A percentile compares a stretch with the other conserved stretches of the same genome.
Conservation (phyloP, 2,329 filamentous ascomycete genomes). For the Lanzia echinophila region DNA sequence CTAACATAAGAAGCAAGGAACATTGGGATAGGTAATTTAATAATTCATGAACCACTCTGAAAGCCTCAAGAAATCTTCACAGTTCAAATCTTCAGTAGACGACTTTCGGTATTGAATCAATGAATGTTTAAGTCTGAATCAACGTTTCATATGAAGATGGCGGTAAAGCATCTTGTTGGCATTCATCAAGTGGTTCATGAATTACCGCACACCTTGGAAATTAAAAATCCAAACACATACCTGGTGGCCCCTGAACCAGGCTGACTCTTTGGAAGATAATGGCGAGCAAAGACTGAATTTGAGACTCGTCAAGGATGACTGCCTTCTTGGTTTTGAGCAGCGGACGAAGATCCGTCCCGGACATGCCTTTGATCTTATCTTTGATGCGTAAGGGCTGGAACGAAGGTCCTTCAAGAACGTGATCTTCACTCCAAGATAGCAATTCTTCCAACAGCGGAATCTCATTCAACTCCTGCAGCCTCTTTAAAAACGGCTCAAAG, state of each 20-base stretch:
- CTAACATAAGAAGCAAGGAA: background rate
- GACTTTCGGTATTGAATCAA: too few species aligned
- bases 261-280: constrained; percentile 49
- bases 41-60: too few species aligned
- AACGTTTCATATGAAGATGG: too few species aligned
- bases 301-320: constrained; percentile 44
- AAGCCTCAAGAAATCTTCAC: too few species aligned
- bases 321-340: constrained; percentile 27
- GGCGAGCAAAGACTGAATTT: constrained; percentile 48
- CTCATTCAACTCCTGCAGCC: constrained; percentile 48
- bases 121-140: too few species aligned
- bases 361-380: constrained; percentile 17
- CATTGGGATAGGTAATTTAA: too few species aligned
- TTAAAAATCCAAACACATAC: constrained; percentile 12
- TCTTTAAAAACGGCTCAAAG: constrained; percentile 58
- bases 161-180: too few species aligned
- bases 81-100: too few species aligned
- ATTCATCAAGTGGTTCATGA: too few species aligned
- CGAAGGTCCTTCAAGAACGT: constrained; percentile 9
- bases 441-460: constrained; percentile 51
- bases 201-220: too few species aligned
- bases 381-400: constrained; percentile 24
- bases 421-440: constrained; percentile 32
- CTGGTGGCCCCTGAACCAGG: constrained; percentile 67
- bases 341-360: constrained; percentile 27